Base-by-base conservation (phyloP, 1,284 basidiomycete species). In the Nidula niveotomentosa region DNA sequence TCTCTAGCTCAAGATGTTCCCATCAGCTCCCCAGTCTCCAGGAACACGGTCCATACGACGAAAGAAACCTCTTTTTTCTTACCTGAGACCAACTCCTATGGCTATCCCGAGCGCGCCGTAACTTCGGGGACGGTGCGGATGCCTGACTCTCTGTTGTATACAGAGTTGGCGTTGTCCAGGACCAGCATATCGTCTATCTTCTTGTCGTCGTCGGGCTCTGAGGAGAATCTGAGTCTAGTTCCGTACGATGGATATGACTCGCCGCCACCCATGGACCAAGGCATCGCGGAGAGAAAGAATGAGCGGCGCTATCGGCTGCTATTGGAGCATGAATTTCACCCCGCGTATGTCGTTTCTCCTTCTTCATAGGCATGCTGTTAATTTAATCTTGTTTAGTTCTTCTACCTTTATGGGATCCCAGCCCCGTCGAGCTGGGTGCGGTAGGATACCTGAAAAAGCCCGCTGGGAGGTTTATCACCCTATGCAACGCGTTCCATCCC, bases 361-460 rank as follows among this genome's bases (percentile, higher is more conserved):
- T 36, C 30, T 46, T 9, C 41, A 23, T 44, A 56, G 3, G 33
- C 17, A 15, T 13, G 35, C 5, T 50, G 23, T 5, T 23, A 5
- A 23, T 23, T 59, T 18, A 48, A 36, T 41, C 10, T 43, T 17
- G 23, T 48, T 51, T 50, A n/a, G 89, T 91, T 58, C 85, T 77
- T 0, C 70, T 90, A 6, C 85, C 90, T 1, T 69, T 92, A 1
- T 93, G 89, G 90, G 75, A 76, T 1, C 91, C 91, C 0, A 69
- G 76, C 0, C 72, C 62, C 1, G 77, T 92, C 1, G 65, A 73
- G 12, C 67, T 92, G 0, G 91, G 90, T 5, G 81, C 85, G 1
- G 83, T 93, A 1, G 91, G 90, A 4, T 92, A 88, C 64, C 71
- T 90, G 33, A 74, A 74, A 17, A 88, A 83, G 57, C 79, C 84